Evolutionary conservation across 768 basidiomycete species (phyloP), one percentile per base, ranked within the genome.

Genomic region (Agrocybe pediades): DNA sequence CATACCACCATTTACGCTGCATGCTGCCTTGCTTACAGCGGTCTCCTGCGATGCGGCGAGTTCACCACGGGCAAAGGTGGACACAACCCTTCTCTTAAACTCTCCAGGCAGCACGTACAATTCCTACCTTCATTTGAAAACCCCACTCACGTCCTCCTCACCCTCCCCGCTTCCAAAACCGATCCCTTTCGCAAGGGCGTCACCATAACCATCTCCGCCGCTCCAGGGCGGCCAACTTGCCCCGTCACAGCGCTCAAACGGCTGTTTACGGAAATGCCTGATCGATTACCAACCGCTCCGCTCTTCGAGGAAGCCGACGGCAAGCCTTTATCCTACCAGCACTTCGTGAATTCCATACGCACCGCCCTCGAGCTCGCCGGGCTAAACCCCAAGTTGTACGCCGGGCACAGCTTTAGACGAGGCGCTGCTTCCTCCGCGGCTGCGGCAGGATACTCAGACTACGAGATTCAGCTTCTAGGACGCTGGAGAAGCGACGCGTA

Each of bases 401-500:
- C 64, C 0, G 68, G 69, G 9, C 69, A 69, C 49, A 69, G 70
- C 41, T 69, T 71, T 53, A 52, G 61, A 9, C 53, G 63, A 1
- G 64, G 66, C 2, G 65, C 65, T 0, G 72, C 72, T 1, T 55
- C 70, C 6, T 58, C 68, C 3, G 72, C 73, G 1, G 63, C 64
- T 1, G 51, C 60, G 0, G 71, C 58, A 0, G 70, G 72, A 0
- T 69, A 62, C 49, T 49, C 61, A 1, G 70, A 72, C 29, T 61
- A 68, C 26, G 67, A 75, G 48, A 73, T 74, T 21, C 71, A 75
- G 57, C 66, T 69, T 8, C 62, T 74, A 1, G 70, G 73, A 8
- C 65, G 67, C 13, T 73, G 74, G 73, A 56, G 62, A 6, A 72
- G 71, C 49, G 66, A 74, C 44, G 63, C 68, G 11, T 74, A 73